These are phyloP conservation scores for Backusella parvicylindrica DNA, from an alignment of 192 early-diverging fungal genomes.

Conservation along the genomic window DNA sequence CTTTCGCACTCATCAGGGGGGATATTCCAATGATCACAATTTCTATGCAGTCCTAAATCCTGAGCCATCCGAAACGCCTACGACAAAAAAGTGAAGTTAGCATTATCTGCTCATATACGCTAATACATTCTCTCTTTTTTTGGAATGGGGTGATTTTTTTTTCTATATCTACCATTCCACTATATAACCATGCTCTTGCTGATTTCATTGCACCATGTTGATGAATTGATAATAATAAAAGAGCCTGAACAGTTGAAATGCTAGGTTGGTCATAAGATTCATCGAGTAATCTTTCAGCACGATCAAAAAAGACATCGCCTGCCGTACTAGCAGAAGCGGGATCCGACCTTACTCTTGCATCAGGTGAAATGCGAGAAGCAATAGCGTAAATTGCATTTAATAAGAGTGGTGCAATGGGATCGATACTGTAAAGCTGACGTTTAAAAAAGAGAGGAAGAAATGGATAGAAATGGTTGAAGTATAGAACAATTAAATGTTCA, in stretches of 20 bases:
- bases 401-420: slow-evolving; percentile 33
- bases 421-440: slow-evolving; percentile 45
- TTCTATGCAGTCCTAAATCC: slow-evolving; percentile 72
- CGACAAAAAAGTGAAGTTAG: not conserved
- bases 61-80: slow-evolving; percentile 69
- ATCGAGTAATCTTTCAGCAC: slow-evolving; percentile 64
- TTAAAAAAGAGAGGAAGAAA: slow-evolving; percentile 66
- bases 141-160: not conserved
- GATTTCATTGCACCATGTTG: slow-evolving; percentile 70
- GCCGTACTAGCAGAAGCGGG: slow-evolving; percentile 41
- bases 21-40: slow-evolving; percentile 54
- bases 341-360: slow-evolving; percentile 30
- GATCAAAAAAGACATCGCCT: slow-evolving; percentile 53
- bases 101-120: not conserved
- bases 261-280: slow-evolving; percentile 58
- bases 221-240: slow-evolving; percentile 64
- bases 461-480: slow-evolving; percentile 64
- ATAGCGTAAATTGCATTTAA: slow-evolving; percentile 49
- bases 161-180: slow-evolving; percentile 51
- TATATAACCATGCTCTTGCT: slow-evolving; percentile 67
- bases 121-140: not conserved
- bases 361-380: slow-evolving; percentile 43
- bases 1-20: slow-evolving; percentile 54
- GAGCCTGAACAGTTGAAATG: slow-evolving; percentile 58
- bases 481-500: slow-evolving; percentile 50